Evolutionary conservation across 257 asterid species (phyloP).

Genomic region (Primulina eburnea): DNA sequence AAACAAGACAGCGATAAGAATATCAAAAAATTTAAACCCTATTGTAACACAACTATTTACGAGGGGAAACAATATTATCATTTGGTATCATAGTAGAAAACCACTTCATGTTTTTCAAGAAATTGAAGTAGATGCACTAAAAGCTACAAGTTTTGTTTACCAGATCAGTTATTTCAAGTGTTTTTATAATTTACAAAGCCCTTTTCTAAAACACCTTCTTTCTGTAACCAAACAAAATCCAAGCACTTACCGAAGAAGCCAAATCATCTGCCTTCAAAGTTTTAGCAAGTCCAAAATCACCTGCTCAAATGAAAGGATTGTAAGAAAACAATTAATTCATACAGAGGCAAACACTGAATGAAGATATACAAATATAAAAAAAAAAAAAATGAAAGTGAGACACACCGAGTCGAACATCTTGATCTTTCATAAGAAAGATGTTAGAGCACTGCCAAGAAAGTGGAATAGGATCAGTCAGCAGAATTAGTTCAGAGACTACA

Average conservation of each 20-base stretch:
- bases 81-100: not conserved
- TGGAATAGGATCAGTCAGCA: constrained; percentile 9
- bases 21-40: constrained; percentile 10
- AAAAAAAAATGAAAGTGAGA: not conserved
- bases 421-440: constrained; percentile 81
- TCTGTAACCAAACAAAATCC: constrained; percentile 6
- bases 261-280: constrained; percentile 78
- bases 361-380: too few relatives aligned
- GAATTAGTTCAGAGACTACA: constrained; percentile 10
- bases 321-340: too few relatives aligned
- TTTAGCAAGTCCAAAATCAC: constrained; percentile 97
- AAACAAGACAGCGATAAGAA: constrained; percentile 26
- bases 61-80: not conserved
- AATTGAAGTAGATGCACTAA: not conserved
- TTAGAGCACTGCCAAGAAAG: constrained; percentile 78
- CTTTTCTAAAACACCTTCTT: not conserved
- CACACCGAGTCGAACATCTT: constrained; percentile 75
- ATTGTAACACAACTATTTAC: not conserved
- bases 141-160: not conserved
- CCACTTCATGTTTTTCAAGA: not conserved
- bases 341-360: not conserved
- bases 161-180: not conserved
- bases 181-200: not conserved
- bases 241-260: constrained; percentile 77
- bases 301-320: constrained; percentile 30